Base-by-base conservation (phyloP, 192 early-diverging fungal species). In the Jimgerdemannia flammicorona region DNA sequence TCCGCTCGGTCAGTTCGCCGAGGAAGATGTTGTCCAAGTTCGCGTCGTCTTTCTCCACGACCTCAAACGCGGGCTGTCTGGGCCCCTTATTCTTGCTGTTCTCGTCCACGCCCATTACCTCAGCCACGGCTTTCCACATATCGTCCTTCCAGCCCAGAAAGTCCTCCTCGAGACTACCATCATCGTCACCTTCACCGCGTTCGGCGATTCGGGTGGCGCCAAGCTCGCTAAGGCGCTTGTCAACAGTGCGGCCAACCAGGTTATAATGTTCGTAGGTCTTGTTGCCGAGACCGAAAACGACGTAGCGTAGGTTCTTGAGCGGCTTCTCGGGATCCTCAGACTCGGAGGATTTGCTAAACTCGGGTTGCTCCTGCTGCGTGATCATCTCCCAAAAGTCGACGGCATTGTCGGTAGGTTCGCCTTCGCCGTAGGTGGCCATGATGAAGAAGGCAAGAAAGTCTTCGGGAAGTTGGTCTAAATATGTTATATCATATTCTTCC, bases 351-450 rank as follows among this genome's bases (percentile, higher is more conserved):
- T 84, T 73, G 6, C 89, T 87, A 66, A 91, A 83, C 71, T 94
- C 93, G 67, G 89, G 90, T 42, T 89, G 86, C 20, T 92, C 89
- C 19, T 92, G 87, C 18, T 91, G 91, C n/a, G 84, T 85, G 70
- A 94, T 87, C 63, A 98, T 80, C 29, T 96, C 94, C 89, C 93
- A 98, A 78, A 98, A 98, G 10, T 96, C 96, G 29, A 93, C 90
- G 67, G 95, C 93, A 78, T 98, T 98, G 83, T 99, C 98, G 3
- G 98, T 98, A 19, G 98, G 97, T 80, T 99, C 98, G 72, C 98
- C 98, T 81, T 96, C 94, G 76, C 97, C 97, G 68, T 97, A 96
- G 8, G 98, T 99, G 42, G 98, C 96, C 91, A 99, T 82, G 69
- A 98, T 90, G 87, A 97, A 97, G 44, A 97, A 92, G 44, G 89